Base-by-base conservation (phyloP, 306 rosid species). In the Acmispon strigosus region DNA sequence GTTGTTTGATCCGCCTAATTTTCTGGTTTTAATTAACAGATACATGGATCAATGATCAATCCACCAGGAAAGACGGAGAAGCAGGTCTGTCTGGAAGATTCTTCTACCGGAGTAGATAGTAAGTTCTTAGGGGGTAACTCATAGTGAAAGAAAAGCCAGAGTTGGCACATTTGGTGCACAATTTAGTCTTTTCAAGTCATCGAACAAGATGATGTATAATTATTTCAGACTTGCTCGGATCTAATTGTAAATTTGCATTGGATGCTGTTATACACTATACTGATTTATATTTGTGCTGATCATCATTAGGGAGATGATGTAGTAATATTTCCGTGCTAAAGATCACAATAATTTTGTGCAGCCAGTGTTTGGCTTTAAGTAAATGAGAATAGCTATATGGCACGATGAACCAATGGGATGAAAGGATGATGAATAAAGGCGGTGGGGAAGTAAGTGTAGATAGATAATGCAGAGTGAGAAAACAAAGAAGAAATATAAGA, bases 21-120 rank as follows among this genome's bases (percentile, higher is more conserved):
- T 54, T 70, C 56, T 78, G 78, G 54, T 32, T 53, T 65, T 54
- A 12, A 79, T 50, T 66, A 56, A 64, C 75, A 84, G 95, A 83
- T 61, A 60, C 73, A 70, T 37, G 85, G 74, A 73, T 64, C 90
- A 54, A 70, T 73, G 66, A 73, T 76, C 71, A 83, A 80, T 63
- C 66, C 71, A 39, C 72, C 80, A 19, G 76, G 47, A 50, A 77
- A 63, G 77, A 73, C 81, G 15, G 90, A 90, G 77, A 81, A 78
- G 9, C 85, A 78, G 73, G 74, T 70, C 49, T 83, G 70, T 62
- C 82, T 37, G 70, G 87, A 86, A 57, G 90, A 84, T 74, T 81
- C 76, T 22, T 58, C 72, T 36, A 49, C 66, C 14, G 72, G 64
- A 50, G 72, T 71, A 18, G 84, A 76, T 32, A 60, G 18, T 0